These are phyloP conservation scores for Aspergillus quadricinctus DNA, from an alignment of 2,329 filamentous ascomycete species.

Conservation along the genomic window DNA sequence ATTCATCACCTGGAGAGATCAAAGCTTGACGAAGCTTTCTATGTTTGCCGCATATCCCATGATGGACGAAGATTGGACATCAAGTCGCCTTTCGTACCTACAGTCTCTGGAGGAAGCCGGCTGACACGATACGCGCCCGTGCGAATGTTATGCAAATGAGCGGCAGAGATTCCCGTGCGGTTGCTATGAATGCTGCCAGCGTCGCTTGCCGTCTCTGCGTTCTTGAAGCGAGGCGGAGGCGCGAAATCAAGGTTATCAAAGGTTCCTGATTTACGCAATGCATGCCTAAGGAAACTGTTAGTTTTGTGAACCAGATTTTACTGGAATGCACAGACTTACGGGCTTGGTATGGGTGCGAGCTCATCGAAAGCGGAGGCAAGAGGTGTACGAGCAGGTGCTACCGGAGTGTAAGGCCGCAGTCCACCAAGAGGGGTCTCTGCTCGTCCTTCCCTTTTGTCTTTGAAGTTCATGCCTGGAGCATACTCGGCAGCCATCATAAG, in stretches of 20 bases:
- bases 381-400: constrained; percentile 69
- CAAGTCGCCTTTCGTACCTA: constrained; percentile 71
- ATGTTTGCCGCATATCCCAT: constrained; percentile 46
- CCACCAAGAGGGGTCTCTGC: constrained; percentile 58
- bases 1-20: constrained; percentile 13
- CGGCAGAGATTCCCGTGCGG: constrained; percentile 69
- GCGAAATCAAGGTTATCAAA: constrained; percentile 49
- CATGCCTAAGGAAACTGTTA: constrained; percentile 35
- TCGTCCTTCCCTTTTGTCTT: constrained; percentile 65
- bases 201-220: constrained; percentile 40
- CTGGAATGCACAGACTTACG: constrained; percentile 57
- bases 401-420: constrained; percentile 66
- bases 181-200: constrained; percentile 59
- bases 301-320: constrained; percentile 3
- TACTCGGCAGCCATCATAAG: constrained; percentile 71
- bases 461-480: constrained; percentile 68
- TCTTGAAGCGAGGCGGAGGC: constrained; percentile 45
- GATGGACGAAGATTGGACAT: constrained; percentile 53
- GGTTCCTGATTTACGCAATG: constrained; percentile 46
- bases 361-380: constrained; percentile 83
- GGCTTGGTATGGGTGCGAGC: constrained; percentile 77
- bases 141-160: constrained; percentile 68
- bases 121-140: constrained; percentile 82
- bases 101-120: constrained; percentile 73
- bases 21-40: neutral